phyloP scores from a whole-genome alignment of 176 grass and related monocot genomes.

The Coix lacrymajobi region DNA sequence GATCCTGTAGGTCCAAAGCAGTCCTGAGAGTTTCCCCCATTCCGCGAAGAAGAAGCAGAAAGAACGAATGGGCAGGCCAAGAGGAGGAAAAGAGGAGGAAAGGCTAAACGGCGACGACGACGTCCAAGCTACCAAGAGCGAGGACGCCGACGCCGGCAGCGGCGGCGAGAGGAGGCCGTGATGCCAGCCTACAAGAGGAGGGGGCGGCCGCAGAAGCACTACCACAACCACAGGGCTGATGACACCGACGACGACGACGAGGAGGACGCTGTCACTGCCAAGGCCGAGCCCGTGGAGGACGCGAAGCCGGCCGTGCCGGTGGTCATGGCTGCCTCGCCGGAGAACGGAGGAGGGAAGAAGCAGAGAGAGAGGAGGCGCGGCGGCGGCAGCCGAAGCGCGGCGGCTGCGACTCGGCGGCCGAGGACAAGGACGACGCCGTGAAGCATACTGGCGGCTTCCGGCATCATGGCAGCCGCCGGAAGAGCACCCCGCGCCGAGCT shows the following conservation, averaged over 20 bases:
- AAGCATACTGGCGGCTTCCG: constrained; percentile 62
- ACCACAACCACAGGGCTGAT: constrained; percentile 28
- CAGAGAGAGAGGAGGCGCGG: constrained; percentile 25
- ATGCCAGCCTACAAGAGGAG: constrained; percentile 58
- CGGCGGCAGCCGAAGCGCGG: constrained; percentile 25
- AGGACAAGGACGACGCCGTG: constrained; percentile 22
- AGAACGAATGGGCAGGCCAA: constrained; percentile 84
- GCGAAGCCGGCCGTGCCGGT: neutral
- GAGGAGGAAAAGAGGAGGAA: constrained; percentile 65
- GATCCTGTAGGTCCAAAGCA: no score
- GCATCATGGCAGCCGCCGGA: constrained; percentile 72
- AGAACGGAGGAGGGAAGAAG: constrained; percentile 44
- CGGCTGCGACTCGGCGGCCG: neutral
- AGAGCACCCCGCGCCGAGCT: constrained; percentile 79
- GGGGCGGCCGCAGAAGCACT: constrained; percentile 59
- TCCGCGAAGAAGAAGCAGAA: constrained; percentile 6
- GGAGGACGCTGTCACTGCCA: neutral
- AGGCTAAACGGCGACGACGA: constrained; percentile 57
- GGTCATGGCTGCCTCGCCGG: constrained; percentile 24
- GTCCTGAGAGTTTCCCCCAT: neutral
- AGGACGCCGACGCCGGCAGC: constrained; percentile 33
- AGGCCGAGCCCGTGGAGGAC: constrained; percentile 30
- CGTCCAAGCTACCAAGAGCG: constrained; percentile 21
- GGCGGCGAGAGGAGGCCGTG: constrained; percentile 55
- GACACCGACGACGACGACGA: constrained; percentile 43